Evolutionary conservation across 495 filamentous ascomycete species (phyloP).

Genomic region (Penicillium chermesinum): DNA sequence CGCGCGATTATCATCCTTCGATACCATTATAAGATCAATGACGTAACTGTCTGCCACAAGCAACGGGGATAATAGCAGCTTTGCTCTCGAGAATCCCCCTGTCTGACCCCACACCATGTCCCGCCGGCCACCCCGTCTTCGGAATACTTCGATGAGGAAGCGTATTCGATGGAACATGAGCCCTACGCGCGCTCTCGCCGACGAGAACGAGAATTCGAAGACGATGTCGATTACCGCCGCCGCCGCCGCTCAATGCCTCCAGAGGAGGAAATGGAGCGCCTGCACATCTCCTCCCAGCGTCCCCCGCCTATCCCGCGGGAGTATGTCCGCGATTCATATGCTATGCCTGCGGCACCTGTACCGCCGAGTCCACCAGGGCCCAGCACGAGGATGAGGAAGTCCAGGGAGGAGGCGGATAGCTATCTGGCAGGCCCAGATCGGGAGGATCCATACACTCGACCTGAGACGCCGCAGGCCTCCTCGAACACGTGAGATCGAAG

Average conservation of each 20-base stretch:
- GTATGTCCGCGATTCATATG: not conserved
- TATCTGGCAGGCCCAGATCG: constrained; percentile 18
- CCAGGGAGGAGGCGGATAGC: constrained; percentile 22
- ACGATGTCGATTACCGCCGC: constrained; percentile 21
- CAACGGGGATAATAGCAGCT: too few species aligned
- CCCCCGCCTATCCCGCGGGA: not conserved
- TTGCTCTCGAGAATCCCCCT: not conserved
- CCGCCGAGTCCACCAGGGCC: constrained; percentile 19
- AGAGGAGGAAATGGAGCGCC: constrained; percentile 30
- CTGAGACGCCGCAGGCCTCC: constrained; percentile 4
- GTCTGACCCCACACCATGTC: constrained; percentile 24
- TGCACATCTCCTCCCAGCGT: constrained; percentile 12
- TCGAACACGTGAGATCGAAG: constrained; percentile 13
- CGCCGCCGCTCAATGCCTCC: constrained; percentile 25
- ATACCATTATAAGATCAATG: not conserved
- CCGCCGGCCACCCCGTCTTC: constrained; percentile 28
- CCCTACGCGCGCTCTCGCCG: constrained; percentile 12
- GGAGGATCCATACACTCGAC: constrained; percentile 27
- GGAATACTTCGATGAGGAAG: constrained; percentile 30
- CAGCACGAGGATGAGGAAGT: constrained; percentile 13
- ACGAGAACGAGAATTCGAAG: constrained; percentile 19
- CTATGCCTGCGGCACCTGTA: not conserved
- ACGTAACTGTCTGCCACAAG: not conserved
- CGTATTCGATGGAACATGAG: constrained; percentile 26
- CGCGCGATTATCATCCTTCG: not conserved